Evolutionary conservation across 1,139 yeast genomes (phyloP), one percentile per base, ranked within the genome.

Genomic region (Protomyces inundatus): DNA sequence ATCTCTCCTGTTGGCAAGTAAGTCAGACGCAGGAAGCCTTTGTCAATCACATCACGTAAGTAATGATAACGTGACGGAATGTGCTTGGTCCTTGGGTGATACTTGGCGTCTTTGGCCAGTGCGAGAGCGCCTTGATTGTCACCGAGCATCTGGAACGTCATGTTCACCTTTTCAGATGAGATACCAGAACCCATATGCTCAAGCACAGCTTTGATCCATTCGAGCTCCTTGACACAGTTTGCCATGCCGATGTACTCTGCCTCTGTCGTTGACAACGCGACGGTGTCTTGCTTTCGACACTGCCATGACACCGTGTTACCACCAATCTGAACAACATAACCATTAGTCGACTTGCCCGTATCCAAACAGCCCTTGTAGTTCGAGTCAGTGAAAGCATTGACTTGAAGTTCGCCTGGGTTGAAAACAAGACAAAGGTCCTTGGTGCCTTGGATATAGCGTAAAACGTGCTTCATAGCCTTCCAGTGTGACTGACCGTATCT

Each of bases 101-200:
- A 52, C 14, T 61, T 58, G 2, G 70, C 67, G 30, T 69, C 68
- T 14, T 45, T 37, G 35, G 68, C 65, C n/a, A 69, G 51, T 7
- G 58, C 40, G 39, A 67, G 57, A 40, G 66, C 64, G 10, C 69
- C 59, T 30, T 67, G 66, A 53, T 69, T 69, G 51, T 69, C 71
- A 34, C 66, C 68, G 52, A 33, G 56, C 3, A 65, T 48, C 12
- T 5, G 36, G 3, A 48, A 60, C 16, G 61, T 32, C 7, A 30
- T 14, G 48, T 9, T 10, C 3, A 37, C n/a, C 40, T 37, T 37
- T 10, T 37, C 40, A 37, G 40, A 10, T n/a, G 9, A 6, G 6
- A 10, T 37, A 3, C 6, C 6, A 10, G 40, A 10, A 30, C 4
- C 37, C 14, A 50, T 23, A 48, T 23, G 32, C 4, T 4, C 4